Base-by-base conservation (phyloP, 805 yeast genomes). In the Ogataea dorogensis region DNA sequence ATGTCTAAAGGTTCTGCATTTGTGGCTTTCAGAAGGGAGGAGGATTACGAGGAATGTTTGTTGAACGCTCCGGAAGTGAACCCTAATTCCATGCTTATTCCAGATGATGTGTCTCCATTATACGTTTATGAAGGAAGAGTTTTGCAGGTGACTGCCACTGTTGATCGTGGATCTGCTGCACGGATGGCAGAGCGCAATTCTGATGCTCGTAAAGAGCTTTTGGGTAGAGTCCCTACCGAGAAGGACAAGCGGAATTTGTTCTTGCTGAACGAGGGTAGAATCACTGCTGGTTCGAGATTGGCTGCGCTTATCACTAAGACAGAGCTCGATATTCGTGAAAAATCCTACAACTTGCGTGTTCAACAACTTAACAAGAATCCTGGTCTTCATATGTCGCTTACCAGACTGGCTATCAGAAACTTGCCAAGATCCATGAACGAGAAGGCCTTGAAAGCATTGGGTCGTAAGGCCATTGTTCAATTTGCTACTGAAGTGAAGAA, bases 71-170 rank as follows among this genome's bases (percentile, higher is more conserved):
- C 98, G 16, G 75, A 77, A 28, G 71, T 78, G 13, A 67, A 65
- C 5, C 61, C 74, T 11, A 68, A 78, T 10, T 73, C 83, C 5
- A 67, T 87, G 54, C 71, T 93, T 50, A 79, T 93, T 40, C 82
- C 97, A 9, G 98, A 91, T 59, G 97, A 91, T 58, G 95, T 87
- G 30, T 78, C 87, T 19, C 85, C 95, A 16, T 77, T 74, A 33
- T 93, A 91, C 49, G 96, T 91, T 13, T 87, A 79, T 57, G 93
- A 91, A 56, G 97, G 98, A 18, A 81, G 98, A 54, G 82, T 93
- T 24, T 64, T 93, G 45, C 83, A 94, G 10, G 73, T 93, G 25
- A 65, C 89, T 1, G 77, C 91, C 31, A 85, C 98, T 2, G 93
- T 93, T 21, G 89, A 86, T 56, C 75, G 96, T 56, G 86, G 76